Base-by-base conservation (phyloP, 2,329 filamentous ascomycete species). In the Xylaria sp. region DNA sequence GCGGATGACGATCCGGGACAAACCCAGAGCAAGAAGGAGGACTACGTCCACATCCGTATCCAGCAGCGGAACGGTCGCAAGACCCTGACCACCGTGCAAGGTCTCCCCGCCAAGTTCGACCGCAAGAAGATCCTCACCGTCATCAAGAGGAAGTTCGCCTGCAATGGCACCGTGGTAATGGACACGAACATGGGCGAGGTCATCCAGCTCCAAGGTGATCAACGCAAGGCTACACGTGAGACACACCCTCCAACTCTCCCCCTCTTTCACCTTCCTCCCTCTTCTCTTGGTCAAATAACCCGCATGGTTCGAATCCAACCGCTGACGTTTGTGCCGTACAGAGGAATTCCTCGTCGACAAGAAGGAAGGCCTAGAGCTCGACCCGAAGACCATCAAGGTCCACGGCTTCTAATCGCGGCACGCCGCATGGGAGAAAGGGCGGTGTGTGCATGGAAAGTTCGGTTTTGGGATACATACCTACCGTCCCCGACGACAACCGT, bases 1-100 rank as follows among this genome's bases (percentile, higher is more conserved):
- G 93, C 92, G 86, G 93, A 97, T 90, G 93, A 96, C 88, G 92
- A 95, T 78, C 92, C 89, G 77, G 92, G 92, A 83, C 90, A 95
- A 81, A 89, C 87, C 16, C 29, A 34, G 29, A 34, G 29, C 75
- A 93, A 93, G 80, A 89, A 94, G 84, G 88, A 96, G 80, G 94
- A 95, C 80, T 96, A 96, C 78, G 96, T 97, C 77, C 93, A 97
- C 81, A 97, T 97, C 79, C 92, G 93, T 79, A 97, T 97, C 76
- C 93, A 97, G 77, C 93, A 99, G 82, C 94, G 93, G 82, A 99
- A 97, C 97, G 93, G 93, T 87, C 93, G 94, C 78, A 99, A 99
- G 87, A 97, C 94, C 83, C 85, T 99, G 89, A 99, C 93, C 70
- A 99, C 93, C 70, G 92, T 97, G 72, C 93, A 97, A 85, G 94